A percentile compares a stretch with the other conserved stretches of the same genome.
phyloP scores from a whole-genome alignment of 106 monocot species.

The Alisma plantagoaquatica region DNA sequence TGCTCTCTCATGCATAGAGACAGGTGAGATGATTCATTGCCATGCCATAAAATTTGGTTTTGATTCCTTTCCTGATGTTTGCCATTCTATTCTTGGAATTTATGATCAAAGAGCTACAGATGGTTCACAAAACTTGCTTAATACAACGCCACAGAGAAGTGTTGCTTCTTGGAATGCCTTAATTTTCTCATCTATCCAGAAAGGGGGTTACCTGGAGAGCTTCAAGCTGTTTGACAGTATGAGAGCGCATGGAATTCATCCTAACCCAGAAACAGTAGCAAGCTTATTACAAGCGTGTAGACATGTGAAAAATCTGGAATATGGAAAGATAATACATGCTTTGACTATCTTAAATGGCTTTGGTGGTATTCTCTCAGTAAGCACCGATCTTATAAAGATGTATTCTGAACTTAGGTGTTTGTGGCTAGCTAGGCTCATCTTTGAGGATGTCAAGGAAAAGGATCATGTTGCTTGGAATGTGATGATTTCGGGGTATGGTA shows the following conservation, averaged over 20 bases:
- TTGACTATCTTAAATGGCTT: slow-evolving; percentile 15
- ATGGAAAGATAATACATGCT: slow-evolving; percentile 11
- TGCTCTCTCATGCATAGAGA: not conserved
- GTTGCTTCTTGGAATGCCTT: slow-evolving; percentile 15
- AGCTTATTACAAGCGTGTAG: slow-evolving; percentile 12
- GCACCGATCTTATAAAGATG: slow-evolving; percentile 28
- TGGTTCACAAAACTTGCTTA: slow-evolving; percentile 6
- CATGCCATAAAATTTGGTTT: slow-evolving; percentile 15
- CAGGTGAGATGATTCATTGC: slow-evolving; percentile 7
- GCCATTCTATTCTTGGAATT: too few relatives aligned
- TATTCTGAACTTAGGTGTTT: slow-evolving; percentile 22
- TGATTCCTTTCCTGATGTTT: slow-evolving; percentile 1
- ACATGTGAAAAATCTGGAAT: slow-evolving; percentile 7
- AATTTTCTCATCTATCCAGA: slow-evolving; percentile 3
- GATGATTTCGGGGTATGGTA: slow-evolving; percentile 24
- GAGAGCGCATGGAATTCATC: slow-evolving; percentile 14
- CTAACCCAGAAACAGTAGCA: slow-evolving; percentile 14
- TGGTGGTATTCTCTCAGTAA: slow-evolving; percentile 6
- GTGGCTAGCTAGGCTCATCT: slow-evolving; percentile 16
- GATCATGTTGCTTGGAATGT: slow-evolving; percentile 28
- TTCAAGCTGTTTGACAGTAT: slow-evolving; percentile 11
- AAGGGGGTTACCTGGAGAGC: slow-evolving; percentile 3
- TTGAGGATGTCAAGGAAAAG: slow-evolving; percentile 12
- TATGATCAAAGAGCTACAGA: too few relatives aligned
- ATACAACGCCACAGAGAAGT: not conserved